phyloP scores from a whole-genome alignment of 768 basidiomycete species.

The Dacryopinax spathularia region DNA sequence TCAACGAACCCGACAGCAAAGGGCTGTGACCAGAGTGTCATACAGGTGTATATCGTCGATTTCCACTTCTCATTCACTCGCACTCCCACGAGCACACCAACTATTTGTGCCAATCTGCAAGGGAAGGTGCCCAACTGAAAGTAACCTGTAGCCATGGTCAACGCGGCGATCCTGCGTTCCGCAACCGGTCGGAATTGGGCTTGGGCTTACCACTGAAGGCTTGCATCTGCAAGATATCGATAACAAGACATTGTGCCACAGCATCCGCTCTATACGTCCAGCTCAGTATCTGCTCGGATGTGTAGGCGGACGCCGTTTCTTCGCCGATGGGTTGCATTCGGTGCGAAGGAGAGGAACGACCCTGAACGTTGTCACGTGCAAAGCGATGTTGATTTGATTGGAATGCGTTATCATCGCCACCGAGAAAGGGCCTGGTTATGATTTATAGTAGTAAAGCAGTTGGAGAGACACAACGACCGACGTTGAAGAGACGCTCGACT shows the following conservation, averaged over 20 bases:
- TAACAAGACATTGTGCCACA: background rate
- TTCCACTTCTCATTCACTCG: background rate
- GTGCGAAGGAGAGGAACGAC: background rate
- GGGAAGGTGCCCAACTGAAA: background rate
- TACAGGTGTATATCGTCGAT: background rate
- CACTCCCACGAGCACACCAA: background rate
- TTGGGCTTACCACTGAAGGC: background rate
- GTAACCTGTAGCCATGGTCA: background rate
- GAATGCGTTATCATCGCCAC: no score
- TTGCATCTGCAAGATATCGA: background rate
- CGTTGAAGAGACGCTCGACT: no score
- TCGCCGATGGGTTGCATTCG: background rate
- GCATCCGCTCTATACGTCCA: background rate
- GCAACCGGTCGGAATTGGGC: no score
- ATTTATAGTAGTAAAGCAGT: no score
- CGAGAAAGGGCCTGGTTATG: no score
- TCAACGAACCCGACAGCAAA: background rate
- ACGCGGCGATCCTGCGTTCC: no score
- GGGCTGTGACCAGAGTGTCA: background rate
- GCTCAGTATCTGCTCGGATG: background rate
- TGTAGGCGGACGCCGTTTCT: background rate
- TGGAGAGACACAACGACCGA: no score
- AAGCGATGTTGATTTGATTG: no score
- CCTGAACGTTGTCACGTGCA: background rate
- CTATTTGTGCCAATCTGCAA: background rate